Evolutionary conservation across 192 early-diverging fungal species (phyloP).

Genomic region (Linnemannia hyalina): DNA sequence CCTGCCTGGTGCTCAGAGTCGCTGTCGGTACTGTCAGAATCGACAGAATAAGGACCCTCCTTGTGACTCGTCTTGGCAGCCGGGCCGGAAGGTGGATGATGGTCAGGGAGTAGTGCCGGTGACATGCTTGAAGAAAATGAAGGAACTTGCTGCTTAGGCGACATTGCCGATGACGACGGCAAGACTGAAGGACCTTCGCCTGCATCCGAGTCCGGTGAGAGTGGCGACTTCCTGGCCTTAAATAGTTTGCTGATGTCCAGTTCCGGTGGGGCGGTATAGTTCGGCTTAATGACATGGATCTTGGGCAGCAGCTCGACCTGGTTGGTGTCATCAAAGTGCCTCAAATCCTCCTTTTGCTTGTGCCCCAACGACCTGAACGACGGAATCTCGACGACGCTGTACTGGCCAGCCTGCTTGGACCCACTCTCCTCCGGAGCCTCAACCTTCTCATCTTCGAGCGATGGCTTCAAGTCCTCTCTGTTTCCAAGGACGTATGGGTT

Average conservation of each 20-base stretch:
- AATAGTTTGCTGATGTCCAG: not conserved
- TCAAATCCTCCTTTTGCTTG: slow-evolving; percentile 3
- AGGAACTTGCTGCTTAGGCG: slow-evolving; percentile 21
- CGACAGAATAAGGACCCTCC: not conserved
- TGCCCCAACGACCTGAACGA: slow-evolving; percentile 18
- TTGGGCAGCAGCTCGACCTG: slow-evolving; percentile 17
- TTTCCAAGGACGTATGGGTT: slow-evolving; percentile 11
- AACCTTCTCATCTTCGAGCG: not conserved
- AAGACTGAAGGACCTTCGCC: not conserved
- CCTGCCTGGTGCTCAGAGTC: not conserved
- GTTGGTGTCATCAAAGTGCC: slow-evolving; percentile 17
- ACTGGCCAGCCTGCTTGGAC: slow-evolving; percentile 8
- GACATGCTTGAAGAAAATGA: slow-evolving; percentile 30
- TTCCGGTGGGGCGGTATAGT: slow-evolving; percentile 29
- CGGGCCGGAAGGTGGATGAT: slow-evolving; percentile 1
- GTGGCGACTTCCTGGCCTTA: not conserved
- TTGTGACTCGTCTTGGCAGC: slow-evolving; percentile 10
- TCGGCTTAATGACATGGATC: slow-evolving; percentile 5
- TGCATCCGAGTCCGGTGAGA: not conserved
- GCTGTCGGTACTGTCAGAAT: not conserved
- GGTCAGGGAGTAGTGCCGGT: slow-evolving; percentile 4
- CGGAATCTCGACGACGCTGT: slow-evolving; percentile 41
- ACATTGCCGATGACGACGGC: not conserved
- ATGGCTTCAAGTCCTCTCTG: slow-evolving; percentile 12
- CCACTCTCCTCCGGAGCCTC: not conserved